phyloP scores from a whole-genome alignment of 2,329 filamentous ascomycete genomes.

The Pseudogymnoascus pannorum region DNA sequence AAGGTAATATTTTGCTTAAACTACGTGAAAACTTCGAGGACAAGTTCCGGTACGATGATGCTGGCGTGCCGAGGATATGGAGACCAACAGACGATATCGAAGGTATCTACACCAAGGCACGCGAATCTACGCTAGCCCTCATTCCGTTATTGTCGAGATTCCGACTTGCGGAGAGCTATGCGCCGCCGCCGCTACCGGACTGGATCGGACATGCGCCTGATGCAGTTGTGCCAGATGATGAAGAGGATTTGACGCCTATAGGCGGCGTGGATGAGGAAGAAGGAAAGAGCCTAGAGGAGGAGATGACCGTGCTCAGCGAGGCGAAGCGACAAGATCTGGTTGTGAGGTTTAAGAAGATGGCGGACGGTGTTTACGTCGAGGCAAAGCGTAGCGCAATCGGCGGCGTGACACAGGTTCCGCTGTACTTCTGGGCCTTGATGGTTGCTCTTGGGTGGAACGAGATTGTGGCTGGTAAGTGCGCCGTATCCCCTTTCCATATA shows the following conservation, averaged over 20 bases:
- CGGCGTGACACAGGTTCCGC: slow-evolving; percentile 83
- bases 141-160: slow-evolving; percentile 87
- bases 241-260: slow-evolving; percentile 82
- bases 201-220: slow-evolving; percentile 77
- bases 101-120: slow-evolving; percentile 83
- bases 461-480: slow-evolving; percentile 73
- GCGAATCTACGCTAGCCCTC: slow-evolving; percentile 84
- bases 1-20: slow-evolving; percentile 92
- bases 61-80: slow-evolving; percentile 93
- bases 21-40: slow-evolving; percentile 98
- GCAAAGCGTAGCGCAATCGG: slow-evolving; percentile 95
- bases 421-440: slow-evolving; percentile 89
- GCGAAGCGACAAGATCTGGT: slow-evolving; percentile 85
- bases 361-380: slow-evolving; percentile 95
- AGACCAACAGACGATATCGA: slow-evolving; percentile 95
- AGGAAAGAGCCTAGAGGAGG: slow-evolving; percentile 88
- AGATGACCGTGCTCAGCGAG: slow-evolving; percentile 91
- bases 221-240: slow-evolving; percentile 71
- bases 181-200: slow-evolving; percentile 70
- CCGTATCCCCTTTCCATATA: slow-evolving; percentile 7
- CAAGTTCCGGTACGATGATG: slow-evolving; percentile 96
- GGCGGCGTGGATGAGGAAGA: slow-evolving; percentile 93
- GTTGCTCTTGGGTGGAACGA: slow-evolving; percentile 98
- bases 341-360: slow-evolving; percentile 95
- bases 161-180: slow-evolving; percentile 64